Evolutionary conservation across 805 yeast species (phyloP).

Genomic region (Spathaspora sp.): DNA sequence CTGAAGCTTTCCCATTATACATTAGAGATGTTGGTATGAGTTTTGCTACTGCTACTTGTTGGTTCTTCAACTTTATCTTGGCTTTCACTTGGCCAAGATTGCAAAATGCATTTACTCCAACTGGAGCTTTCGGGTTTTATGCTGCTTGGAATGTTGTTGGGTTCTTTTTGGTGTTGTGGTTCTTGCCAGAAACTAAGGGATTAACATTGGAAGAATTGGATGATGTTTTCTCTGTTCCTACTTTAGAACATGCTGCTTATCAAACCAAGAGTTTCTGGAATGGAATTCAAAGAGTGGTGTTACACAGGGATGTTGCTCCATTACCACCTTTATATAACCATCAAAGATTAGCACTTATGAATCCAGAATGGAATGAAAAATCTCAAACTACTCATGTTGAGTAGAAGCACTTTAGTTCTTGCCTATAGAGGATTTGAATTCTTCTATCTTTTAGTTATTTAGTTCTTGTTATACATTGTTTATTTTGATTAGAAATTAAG

Average conservation of each 20-base stretch:
- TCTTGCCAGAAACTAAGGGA: slow-evolving; percentile 65
- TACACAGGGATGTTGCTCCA: slow-evolving; percentile 42
- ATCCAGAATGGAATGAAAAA: slow-evolving; percentile 61
- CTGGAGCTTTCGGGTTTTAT: slow-evolving; percentile 86
- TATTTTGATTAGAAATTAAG: neutral
- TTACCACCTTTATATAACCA: slow-evolving; percentile 55
- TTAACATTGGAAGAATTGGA: slow-evolving; percentile 76
- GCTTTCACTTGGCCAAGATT: slow-evolving; percentile 81
- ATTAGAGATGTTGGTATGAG: slow-evolving; percentile 81
- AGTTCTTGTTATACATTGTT: slow-evolving; percentile 1
- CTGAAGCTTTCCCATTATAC: slow-evolving; percentile 76
- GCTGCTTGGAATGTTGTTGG: slow-evolving; percentile 81
- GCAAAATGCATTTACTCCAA: slow-evolving; percentile 61
- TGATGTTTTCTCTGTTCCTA: slow-evolving; percentile 64
- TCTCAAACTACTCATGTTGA: slow-evolving; percentile 53
- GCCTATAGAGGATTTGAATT: neutral
- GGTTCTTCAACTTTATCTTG: slow-evolving; percentile 69
- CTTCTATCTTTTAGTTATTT: neutral
- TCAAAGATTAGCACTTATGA: slow-evolving; percentile 58
- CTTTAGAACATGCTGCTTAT: slow-evolving; percentile 48
- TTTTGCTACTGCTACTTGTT: slow-evolving; percentile 68
- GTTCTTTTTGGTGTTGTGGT: slow-evolving; percentile 65
- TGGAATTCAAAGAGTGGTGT: slow-evolving; percentile 43
- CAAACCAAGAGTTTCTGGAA: slow-evolving; percentile 32
- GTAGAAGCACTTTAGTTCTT: slow-evolving; percentile 5